Evolutionary conservation across 129 eudicot species (phyloP).

Genomic region (Ambrosia trifida): DNA sequence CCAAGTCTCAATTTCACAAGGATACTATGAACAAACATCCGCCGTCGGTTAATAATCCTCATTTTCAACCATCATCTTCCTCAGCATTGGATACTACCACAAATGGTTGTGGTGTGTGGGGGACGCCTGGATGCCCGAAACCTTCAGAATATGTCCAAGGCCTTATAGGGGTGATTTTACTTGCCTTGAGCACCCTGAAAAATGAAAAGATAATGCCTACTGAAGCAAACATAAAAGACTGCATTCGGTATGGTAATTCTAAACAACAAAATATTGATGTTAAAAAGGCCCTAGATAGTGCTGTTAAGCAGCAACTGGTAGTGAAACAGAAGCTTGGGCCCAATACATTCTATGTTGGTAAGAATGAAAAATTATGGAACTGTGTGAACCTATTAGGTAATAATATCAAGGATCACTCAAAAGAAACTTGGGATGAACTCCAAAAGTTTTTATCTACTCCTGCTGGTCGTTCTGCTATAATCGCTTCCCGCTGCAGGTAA

Average conservation of each 20-base stretch:
- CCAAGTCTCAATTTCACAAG: constrained; percentile 25
- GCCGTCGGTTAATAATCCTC: constrained; percentile 19
- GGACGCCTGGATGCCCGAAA: constrained; percentile 70
- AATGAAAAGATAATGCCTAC: constrained; percentile 82
- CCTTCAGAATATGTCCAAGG: constrained; percentile 82
- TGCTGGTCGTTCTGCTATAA: constrained; percentile 66
- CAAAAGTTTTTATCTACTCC: constrained; percentile 61
- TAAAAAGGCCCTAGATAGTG: constrained; percentile 79
- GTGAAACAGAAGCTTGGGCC: constrained; percentile 53
- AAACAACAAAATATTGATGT: constrained; percentile 74
- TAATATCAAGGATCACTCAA: constrained; percentile 55
- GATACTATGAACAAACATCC: constrained; percentile 38
- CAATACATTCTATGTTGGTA: constrained; percentile 59
- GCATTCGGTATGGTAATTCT: constrained; percentile 69
- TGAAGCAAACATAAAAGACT: constrained; percentile 74
- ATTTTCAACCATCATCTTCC: constrained; percentile 40
- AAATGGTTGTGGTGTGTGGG: constrained; percentile 58
- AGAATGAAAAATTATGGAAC: constrained; percentile 74
- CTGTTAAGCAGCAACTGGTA: constrained; percentile 79
- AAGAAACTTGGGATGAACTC: constrained; percentile 74
- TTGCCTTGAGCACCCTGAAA: constrained; percentile 76
- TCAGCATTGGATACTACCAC: constrained; percentile 37
- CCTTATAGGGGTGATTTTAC: constrained; percentile 72
- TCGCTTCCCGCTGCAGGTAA: constrained; percentile 72
- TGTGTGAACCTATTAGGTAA: constrained; percentile 74